Evolutionary conservation across 805 yeast species (phyloP), one percentile per base, ranked within the genome.

Genomic region (Wickerhamiella domercqiae): DNA sequence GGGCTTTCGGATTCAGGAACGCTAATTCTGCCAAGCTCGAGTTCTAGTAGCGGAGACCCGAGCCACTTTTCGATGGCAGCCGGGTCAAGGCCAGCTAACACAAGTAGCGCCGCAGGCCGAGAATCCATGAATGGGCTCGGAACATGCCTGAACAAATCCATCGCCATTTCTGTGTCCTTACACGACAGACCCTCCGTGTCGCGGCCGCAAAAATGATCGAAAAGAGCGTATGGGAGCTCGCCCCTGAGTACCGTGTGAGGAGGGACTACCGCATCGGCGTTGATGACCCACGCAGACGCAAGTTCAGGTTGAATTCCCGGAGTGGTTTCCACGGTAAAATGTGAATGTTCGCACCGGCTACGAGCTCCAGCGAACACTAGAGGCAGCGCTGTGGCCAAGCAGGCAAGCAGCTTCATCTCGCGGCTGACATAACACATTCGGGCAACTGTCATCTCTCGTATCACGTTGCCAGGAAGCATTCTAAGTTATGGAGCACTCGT

Each of bases 181-280:
- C n/a, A n/a, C 31, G 21, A 43, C 13, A 39, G 4, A 7, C 33
- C 14, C 13, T 31, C 28, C 21, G 3, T 7, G 36, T 41, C 39
- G 22, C 39, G 43, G 22, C 51, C 52, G 4, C 42, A 29, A 35
- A 47, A 48, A 40, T 48, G 49, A 25, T 47, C 37, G 26, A 39
- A 40, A 16, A 44, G 41, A 16, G 41, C 41, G 4, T 41, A 36
- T 16, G 35, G 43, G 14, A 16, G 28, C 17, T 25, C 39, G 11
- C 38, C 30, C 2, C 32, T 44, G n/a, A 47, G 39, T 16, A 35
- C 35, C 11, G 34, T 30, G 16, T 29, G 18, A 3, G 43, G 37
- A 7, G 41, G 39, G 3, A 35, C 34, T 16, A 13, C 34, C 1
- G 42, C 29, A 17, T 37, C 44, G 32, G 42, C 44, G 26, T 48